phyloP scores from a whole-genome alignment of 768 basidiomycete species.

The Termitomyces sp. region DNA sequence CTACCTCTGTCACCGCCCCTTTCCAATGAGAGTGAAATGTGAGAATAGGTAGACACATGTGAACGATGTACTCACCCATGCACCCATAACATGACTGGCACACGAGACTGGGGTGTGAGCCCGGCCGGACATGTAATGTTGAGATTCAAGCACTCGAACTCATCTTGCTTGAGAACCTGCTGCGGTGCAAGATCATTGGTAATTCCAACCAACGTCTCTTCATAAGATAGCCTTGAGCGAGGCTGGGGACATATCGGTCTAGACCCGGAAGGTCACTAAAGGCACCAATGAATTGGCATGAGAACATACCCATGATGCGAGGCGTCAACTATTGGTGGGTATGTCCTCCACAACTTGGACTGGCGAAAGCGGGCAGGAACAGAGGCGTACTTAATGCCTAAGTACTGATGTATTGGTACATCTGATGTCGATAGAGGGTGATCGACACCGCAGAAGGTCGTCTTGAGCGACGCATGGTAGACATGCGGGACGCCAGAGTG shows the following conservation, averaged over 20 bases:
- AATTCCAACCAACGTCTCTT: constrained; percentile 60
- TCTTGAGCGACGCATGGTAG: constrained; percentile 49
- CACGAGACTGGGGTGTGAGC: constrained; percentile 40
- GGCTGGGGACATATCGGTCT: constrained; percentile 77
- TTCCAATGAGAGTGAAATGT: constrained; percentile 3
- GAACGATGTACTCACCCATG: constrained; percentile 54
- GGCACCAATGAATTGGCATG: background rate
- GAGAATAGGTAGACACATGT: constrained; percentile 1
- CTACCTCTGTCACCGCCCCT: constrained; percentile 72
- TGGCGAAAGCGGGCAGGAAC: constrained; percentile 74
- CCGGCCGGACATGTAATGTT: constrained; percentile 74
- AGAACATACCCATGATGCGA: constrained; percentile 57
- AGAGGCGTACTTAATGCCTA: constrained; percentile 73
- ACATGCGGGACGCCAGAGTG: constrained; percentile 25
- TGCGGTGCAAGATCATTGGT: constrained; percentile 44
- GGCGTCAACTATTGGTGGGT: constrained; percentile 55
- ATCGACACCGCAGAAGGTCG: constrained; percentile 61
- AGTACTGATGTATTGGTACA: constrained; percentile 60
- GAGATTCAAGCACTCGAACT: constrained; percentile 76
- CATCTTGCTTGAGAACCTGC: constrained; percentile 56
- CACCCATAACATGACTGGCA: constrained; percentile 84
- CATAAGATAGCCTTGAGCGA: constrained; percentile 34
- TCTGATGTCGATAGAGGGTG: constrained; percentile 55
- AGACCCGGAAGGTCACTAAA: background rate
- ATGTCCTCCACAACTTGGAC: constrained; percentile 54